phyloP scores from a whole-genome alignment of 176 grass and related monocot species.

The Carex myosuroides region DNA sequence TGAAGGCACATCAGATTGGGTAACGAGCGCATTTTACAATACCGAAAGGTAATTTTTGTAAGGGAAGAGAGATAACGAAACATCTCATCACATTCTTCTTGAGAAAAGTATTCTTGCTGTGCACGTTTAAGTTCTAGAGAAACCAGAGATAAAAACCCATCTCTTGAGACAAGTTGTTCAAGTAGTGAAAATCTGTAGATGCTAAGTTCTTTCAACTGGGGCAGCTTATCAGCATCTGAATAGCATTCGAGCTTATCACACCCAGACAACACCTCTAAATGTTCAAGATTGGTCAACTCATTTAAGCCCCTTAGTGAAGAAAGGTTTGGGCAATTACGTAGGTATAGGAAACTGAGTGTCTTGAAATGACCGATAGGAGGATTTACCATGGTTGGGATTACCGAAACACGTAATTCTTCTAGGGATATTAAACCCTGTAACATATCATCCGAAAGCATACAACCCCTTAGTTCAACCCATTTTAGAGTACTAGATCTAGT shows the following conservation, averaged over 20 bases:
- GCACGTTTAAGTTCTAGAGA: neutral
- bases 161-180: neutral
- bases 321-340: no score
- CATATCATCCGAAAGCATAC: no score
- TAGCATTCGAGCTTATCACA: neutral
- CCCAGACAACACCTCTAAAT: no score
- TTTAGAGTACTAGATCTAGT: no score
- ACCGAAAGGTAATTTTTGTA: neutral
- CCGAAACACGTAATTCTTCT: no score
- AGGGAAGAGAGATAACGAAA: neutral
- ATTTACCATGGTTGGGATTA: no score
- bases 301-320: no score
- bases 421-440: no score
- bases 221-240: neutral
- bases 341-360: no score
- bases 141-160: neutral
- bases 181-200: neutral
- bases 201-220: neutral
- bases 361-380: no score
- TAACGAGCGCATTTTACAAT: neutral
- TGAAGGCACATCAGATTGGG: neutral
- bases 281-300: no score
- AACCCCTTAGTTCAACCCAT: accelerated
- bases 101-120: neutral
- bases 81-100: neutral